Evolutionary conservation across 1,284 basidiomycete genomes (phyloP).

Genomic region (Polyporus tsugae): DNA sequence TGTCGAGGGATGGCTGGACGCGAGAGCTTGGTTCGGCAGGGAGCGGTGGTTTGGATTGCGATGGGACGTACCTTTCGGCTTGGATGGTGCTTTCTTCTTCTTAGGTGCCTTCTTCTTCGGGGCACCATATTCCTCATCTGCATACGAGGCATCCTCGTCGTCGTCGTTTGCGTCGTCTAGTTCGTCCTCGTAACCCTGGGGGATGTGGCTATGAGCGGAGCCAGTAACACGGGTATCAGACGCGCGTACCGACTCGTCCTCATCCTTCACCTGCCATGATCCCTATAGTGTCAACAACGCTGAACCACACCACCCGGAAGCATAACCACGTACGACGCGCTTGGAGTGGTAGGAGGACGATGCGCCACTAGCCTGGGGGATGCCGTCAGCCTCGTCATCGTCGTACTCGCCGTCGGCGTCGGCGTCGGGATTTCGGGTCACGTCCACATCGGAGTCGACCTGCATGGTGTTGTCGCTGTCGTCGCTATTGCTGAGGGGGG

Average conservation of each 20-base stretch:
- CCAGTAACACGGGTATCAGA: slow-evolving; percentile 36
- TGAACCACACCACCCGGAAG: slow-evolving; percentile 25
- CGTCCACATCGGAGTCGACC: slow-evolving; percentile 55
- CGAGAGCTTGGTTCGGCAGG: slow-evolving; percentile 7
- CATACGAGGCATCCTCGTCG: slow-evolving; percentile 77
- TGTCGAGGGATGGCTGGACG: slow-evolving; percentile 55
- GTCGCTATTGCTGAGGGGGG: slow-evolving; percentile 37
- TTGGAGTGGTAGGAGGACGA: slow-evolving; percentile 42
- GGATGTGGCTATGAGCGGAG: slow-evolving; percentile 29
- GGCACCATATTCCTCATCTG: slow-evolving; percentile 72
- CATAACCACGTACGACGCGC: slow-evolving; percentile 42
- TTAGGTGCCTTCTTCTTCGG: slow-evolving; percentile 67
- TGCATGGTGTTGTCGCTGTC: slow-evolving; percentile 48
- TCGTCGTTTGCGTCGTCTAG: slow-evolving; percentile 57
- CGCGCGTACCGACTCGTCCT: slow-evolving; percentile 71
- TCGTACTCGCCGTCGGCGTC: slow-evolving; percentile 52
- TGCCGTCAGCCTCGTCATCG: slow-evolving; percentile 42
- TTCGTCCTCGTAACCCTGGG: slow-evolving; percentile 73
- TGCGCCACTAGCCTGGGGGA: slow-evolving; percentile 35
- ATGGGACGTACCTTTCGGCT: slow-evolving; percentile 64
- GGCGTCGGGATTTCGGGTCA: slow-evolving; percentile 44
- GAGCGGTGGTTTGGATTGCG: slow-evolving; percentile 4
- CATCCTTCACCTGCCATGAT: slow-evolving; percentile 53
- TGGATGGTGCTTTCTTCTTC: slow-evolving; percentile 73
- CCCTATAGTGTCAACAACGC: slow-evolving; percentile 29